A percentile compares a stretch with the other conserved stretches of the same genome.
These are phyloP conservation scores for Triticum turgidum DNA, from an alignment of 176 grass and related monocot genomes.

Conservation along the genomic window DNA sequence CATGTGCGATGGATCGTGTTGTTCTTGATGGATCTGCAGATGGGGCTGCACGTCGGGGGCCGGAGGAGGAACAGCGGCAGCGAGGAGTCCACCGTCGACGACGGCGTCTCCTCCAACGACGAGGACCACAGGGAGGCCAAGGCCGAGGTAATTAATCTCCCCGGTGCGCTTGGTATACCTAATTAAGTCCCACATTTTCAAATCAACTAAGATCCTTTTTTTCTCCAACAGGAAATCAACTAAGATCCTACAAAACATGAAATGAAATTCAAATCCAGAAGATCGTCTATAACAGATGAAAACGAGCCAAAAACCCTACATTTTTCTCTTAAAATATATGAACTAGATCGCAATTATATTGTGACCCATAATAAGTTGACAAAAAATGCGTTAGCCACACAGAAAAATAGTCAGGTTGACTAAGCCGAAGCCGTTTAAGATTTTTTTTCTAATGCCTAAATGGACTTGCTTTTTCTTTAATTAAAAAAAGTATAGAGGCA, in stretches of 20 bases:
- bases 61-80: slow-evolving; percentile 61
- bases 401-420: neutral
- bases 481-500: too few species aligned
- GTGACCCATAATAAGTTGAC: too few species aligned
- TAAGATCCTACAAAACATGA: neutral
- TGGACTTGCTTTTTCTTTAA: neutral
- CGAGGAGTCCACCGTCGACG: slow-evolving; percentile 73
- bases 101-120: slow-evolving; percentile 40
- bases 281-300: neutral
- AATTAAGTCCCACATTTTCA: neutral
- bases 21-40: neutral
- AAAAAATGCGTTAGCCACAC: too few species aligned
- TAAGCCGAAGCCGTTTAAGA: neutral
- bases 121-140: slow-evolving; percentile 38
- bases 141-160: slow-evolving; percentile 28
- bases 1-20: neutral
- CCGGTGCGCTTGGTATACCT: too few species aligned
- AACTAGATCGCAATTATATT: too few species aligned
- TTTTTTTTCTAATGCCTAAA: neutral
- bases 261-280: neutral
- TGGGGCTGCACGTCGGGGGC: slow-evolving; percentile 42
- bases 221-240: too few species aligned
- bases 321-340: too few species aligned
- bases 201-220: neutral
- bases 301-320: too few species aligned